Percentiles rank a stretch among this genome's conserved stretches.
Conservation (phyloP, 257 asterid species). For the Perilla frutescens region DNA sequence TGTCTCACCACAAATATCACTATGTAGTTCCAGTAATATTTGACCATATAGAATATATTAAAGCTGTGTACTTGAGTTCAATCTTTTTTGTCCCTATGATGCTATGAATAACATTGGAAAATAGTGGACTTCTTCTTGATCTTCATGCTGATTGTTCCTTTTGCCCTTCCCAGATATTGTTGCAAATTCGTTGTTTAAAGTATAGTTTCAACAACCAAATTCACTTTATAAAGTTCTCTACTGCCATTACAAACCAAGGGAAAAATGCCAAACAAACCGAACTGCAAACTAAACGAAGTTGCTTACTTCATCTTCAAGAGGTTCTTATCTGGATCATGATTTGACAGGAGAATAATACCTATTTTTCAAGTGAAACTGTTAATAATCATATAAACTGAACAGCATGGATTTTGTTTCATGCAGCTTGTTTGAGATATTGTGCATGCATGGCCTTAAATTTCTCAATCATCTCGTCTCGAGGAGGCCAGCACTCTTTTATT, state of each 20-base stretch:
- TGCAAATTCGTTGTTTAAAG: background rate
- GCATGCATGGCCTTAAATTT: conserved; percentile 51
- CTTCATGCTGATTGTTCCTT: background rate
- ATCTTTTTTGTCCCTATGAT: background rate
- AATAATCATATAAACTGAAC: background rate
- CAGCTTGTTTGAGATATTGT: conserved; percentile 38
- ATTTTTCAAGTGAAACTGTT: conserved; percentile 20
- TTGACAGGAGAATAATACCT: conserved; percentile 1
- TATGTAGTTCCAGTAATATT: background rate
- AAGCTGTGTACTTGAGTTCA: background rate
- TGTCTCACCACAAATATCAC: conserved; percentile 8
- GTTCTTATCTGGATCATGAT: conserved; percentile 18
- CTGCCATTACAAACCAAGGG: conserved; percentile 1
- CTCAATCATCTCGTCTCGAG: conserved; percentile 58
- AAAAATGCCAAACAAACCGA: background rate
- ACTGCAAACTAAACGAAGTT: conserved; percentile 7
- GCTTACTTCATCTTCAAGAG: conserved; percentile 23
- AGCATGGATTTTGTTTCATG: conserved; percentile 36
- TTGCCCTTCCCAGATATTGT: background rate
- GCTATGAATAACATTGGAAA: background rate
- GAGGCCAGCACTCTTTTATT: conserved; percentile 64
- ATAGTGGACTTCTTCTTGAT: conserved; percentile 1
- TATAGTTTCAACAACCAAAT: conserved; percentile 5
- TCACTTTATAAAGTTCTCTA: conserved; percentile 3
- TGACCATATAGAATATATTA: background rate